Evolutionary conservation across 2,329 filamentous ascomycete species (phyloP).

Genomic region (Sporothrix dimorphospora): DNA sequence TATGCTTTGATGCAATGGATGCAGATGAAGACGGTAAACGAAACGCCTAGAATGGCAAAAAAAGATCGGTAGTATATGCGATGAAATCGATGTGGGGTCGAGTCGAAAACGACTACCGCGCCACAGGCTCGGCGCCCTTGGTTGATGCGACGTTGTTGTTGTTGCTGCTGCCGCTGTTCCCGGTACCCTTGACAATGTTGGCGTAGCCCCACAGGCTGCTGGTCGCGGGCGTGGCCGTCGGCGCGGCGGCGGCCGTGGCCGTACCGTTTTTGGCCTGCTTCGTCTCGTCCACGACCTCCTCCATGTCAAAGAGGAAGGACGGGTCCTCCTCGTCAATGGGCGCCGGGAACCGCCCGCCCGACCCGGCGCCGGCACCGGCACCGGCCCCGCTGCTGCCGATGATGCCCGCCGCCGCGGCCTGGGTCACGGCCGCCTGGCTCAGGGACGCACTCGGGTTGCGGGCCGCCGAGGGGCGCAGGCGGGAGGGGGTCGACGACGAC

Average conservation of each 20-base stretch:
- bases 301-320: slow-evolving; percentile 68
- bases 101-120: background rate
- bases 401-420: slow-evolving; percentile 39
- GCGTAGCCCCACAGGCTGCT: slow-evolving; percentile 43
- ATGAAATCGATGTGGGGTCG: background rate
- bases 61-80: background rate
- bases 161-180: slow-evolving; percentile 15
- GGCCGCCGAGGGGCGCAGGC: background rate
- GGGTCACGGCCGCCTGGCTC: slow-evolving; percentile 40
- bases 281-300: slow-evolving; percentile 57
- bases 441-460: slow-evolving; percentile 39
- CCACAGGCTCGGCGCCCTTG: background rate
- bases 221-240: slow-evolving; percentile 20
- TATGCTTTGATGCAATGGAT: no score
- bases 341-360: slow-evolving; percentile 62
- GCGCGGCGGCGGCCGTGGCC: slow-evolving; percentile 32
- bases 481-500: slow-evolving; percentile 25
- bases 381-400: slow-evolving; percentile 46
- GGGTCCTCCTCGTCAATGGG: slow-evolving; percentile 68
- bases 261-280: slow-evolving; percentile 28
- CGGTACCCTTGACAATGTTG: slow-evolving; percentile 33
- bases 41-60: background rate
- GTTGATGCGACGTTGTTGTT: background rate
- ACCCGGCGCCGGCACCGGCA: slow-evolving; percentile 45
- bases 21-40: background rate